Conservation (phyloP, 805 yeast genomes). For the Ogataea methanolica region DNA sequence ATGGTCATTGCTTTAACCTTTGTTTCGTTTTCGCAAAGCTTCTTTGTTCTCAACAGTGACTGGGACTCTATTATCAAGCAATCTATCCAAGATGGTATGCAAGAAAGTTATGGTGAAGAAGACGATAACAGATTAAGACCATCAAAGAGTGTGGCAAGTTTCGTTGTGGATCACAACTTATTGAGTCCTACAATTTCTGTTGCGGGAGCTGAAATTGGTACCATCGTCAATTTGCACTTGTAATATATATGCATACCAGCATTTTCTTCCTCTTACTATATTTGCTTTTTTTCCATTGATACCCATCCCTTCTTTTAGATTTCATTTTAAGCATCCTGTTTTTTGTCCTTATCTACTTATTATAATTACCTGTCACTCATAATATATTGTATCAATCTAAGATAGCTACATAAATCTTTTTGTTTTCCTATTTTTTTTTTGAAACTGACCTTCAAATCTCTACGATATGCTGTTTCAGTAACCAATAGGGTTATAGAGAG, state of each 20-base stretch:
- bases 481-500: too few relatives aligned
- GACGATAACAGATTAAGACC: slow-evolving; percentile 9
- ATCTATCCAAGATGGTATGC: slow-evolving; percentile 26
- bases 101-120: slow-evolving; percentile 5
- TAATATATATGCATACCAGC: background rate
- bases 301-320: too few relatives aligned
- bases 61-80: slow-evolving; percentile 28
- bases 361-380: too few relatives aligned
- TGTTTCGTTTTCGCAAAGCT: slow-evolving; percentile 42
- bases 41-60: slow-evolving; percentile 24
- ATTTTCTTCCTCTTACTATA: background rate
- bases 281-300: background rate
- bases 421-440: too few relatives aligned
- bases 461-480: too few relatives aligned
- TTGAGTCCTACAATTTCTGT: slow-evolving; percentile 23
- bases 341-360: too few relatives aligned
- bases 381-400: too few relatives aligned
- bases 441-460: too few relatives aligned
- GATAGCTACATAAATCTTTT: too few relatives aligned
- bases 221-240: slow-evolving; percentile 2
- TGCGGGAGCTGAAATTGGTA: slow-evolving; percentile 7
- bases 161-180: slow-evolving; percentile 25
- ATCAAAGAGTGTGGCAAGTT: slow-evolving; percentile 7
- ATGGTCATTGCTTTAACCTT: slow-evolving; percentile 47
- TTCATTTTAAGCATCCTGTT: too few relatives aligned